Evolutionary conservation across 1,284 basidiomycete genomes (phyloP).

Genomic region (Mycosarcoma mackinlayi): DNA sequence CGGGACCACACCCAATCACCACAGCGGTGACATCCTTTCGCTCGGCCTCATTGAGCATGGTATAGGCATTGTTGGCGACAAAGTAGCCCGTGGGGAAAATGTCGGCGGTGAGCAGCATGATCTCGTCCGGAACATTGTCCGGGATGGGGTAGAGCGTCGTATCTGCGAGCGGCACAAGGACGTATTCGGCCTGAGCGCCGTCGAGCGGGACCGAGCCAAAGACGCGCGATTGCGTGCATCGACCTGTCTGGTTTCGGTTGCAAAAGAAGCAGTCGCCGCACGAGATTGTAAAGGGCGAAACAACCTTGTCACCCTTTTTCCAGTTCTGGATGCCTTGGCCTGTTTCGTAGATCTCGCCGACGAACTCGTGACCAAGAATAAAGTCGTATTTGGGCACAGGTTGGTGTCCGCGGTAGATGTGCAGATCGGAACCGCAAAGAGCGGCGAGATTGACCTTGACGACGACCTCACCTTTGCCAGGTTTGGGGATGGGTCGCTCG

Average conservation of each 20-base stretch:
- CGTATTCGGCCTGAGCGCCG: constrained; percentile 88
- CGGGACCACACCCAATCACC: constrained; percentile 70
- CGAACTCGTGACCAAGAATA: constrained; percentile 81
- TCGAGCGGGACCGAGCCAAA: constrained; percentile 80
- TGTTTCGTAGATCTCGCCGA: constrained; percentile 80
- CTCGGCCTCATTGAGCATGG: constrained; percentile 56
- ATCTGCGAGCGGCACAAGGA: constrained; percentile 80
- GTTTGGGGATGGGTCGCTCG: constrained; percentile 58
- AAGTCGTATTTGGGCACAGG: constrained; percentile 56
- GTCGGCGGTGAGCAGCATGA: constrained; percentile 76
- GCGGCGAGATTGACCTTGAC: constrained; percentile 70
- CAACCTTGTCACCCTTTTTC: constrained; percentile 72
- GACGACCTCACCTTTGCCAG: constrained; percentile 56
- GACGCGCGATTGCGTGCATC: constrained; percentile 77
- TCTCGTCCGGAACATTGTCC: constrained; percentile 70
- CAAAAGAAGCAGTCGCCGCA: constrained; percentile 76
- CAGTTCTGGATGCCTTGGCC: constrained; percentile 77
- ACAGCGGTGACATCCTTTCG: constrained; percentile 53
- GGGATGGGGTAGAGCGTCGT: constrained; percentile 79
- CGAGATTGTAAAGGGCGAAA: constrained; percentile 84
- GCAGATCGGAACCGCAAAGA: constrained; percentile 84
- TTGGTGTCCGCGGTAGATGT: constrained; percentile 69
- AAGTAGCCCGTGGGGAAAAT: constrained; percentile 72
- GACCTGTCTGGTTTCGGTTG: constrained; percentile 78
- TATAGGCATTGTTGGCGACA: constrained; percentile 76